Base-by-base conservation (phyloP, 768 basidiomycete genomes). In the Pisolithus albus region DNA sequence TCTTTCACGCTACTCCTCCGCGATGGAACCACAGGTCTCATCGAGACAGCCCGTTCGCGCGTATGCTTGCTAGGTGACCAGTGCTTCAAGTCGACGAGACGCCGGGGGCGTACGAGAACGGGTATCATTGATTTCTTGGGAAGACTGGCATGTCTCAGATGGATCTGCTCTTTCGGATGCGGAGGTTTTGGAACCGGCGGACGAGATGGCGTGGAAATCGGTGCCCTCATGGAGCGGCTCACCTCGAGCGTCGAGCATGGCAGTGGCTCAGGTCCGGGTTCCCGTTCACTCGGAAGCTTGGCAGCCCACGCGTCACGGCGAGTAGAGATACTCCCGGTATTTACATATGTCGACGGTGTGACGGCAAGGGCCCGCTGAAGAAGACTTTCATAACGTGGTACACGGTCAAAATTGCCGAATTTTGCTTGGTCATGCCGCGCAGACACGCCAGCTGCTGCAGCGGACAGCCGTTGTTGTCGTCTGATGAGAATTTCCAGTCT, bases 1-100 rank as follows among this genome's bases (percentile, higher is more conserved):
- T 89, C 86, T 66, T 77, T 86, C 52, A 90, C 88, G 58, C 85
- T 86, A 52, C 78, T 81, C 59, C 82, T 71, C 52, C 86, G 69
- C n/a, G 70, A 70, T 43, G 70, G 64, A 21, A 63, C 56, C 1
- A 58, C 54, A 30, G 43, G 10, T n/a, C 52, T 55, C 19, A 60
- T 23, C 21, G 21, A 1, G 21, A 23, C 47, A 39, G 57, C 54
- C 16, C 59, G 55, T 16, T 60, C 60, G 3, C 66, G 64, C 15
- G 72, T 68, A 7, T 72, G 64, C 13, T 75, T 68, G 21, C 70
- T 73, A 46, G 79, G 76, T 21, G 67, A 69, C 19, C 52, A 51
- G 38, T 62, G 67, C 21, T 72, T 65, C 36, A 87, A 69, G 46
- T 85, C 75, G 3, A 84, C 79, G 10, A 85, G 59, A 42, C 81